These are phyloP conservation scores for Cordyceps fumosorosea DNA, from an alignment of 2,329 filamentous ascomycete species.

Conservation along the genomic window DNA sequence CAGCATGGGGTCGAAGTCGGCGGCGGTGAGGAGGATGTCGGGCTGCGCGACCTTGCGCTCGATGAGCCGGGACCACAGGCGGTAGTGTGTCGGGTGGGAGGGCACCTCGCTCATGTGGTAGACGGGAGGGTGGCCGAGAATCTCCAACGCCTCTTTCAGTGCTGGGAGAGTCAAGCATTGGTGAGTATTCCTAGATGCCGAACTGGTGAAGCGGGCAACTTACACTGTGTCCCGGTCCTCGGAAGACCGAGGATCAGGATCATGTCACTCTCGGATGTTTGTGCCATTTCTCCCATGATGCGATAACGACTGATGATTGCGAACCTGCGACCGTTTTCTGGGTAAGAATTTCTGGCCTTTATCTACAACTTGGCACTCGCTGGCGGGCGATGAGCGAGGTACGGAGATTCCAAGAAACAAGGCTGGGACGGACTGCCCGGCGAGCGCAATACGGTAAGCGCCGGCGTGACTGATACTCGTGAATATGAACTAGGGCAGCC, in stretches of 20 bases:
- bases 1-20: not conserved
- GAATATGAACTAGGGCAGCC: too few species aligned
- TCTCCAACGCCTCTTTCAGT: not conserved
- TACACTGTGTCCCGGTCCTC: not conserved
- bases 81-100: not conserved
- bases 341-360: not conserved
- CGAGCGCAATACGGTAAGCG: not conserved
- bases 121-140: not conserved
- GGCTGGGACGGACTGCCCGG: not conserved
- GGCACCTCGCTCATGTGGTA: slow-evolving; percentile 1
- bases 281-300: not conserved
- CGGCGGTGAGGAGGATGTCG: not conserved
- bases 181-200: not conserved
- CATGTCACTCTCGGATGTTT: not conserved
- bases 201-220: not conserved
- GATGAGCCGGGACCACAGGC: not conserved
- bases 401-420: not conserved
- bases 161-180: not conserved
- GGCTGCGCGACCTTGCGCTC: not conserved
- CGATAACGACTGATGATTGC: too few species aligned
- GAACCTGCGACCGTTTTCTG: too few species aligned
- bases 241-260: not conserved
- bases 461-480: not conserved
- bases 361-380: not conserved
- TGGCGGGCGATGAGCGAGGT: not conserved